These are phyloP conservation scores for Ceratocystis papillata DNA, from an alignment of 2,329 filamentous ascomycete genomes.

Conservation along the genomic window DNA sequence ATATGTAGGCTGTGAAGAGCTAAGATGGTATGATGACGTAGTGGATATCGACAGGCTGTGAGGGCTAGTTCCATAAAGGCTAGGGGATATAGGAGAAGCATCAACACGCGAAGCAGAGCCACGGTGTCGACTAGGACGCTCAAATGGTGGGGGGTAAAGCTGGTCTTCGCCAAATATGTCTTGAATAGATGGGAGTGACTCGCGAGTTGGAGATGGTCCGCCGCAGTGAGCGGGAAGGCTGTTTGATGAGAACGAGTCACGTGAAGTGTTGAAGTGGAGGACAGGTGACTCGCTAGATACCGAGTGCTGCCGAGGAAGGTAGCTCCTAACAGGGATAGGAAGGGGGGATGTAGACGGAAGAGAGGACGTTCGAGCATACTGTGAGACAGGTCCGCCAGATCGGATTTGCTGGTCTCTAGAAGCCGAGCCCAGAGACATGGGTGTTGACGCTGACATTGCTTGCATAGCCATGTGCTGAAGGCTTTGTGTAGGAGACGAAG, in stretches of 20 bases:
- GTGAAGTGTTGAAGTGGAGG: neutral
- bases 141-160: slow-evolving; percentile 5
- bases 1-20: slow-evolving; percentile 20
- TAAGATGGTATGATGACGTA: slow-evolving; percentile 20
- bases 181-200: slow-evolving; percentile 17
- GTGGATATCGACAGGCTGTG: slow-evolving; percentile 16
- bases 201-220: neutral
- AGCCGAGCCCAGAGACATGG: neutral
- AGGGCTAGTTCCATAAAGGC: slow-evolving; percentile 19
- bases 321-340: slow-evolving; percentile 11
- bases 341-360: slow-evolving; percentile 10
- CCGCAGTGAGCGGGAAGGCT: slow-evolving; percentile 13
- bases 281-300: slow-evolving; percentile 4
- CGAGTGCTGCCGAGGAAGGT: slow-evolving; percentile 12
- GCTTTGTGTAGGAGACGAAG: slow-evolving; percentile 10
- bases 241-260: slow-evolving; percentile 10
- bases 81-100: slow-evolving; percentile 17
- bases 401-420: slow-evolving; percentile 3
- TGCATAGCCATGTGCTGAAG: slow-evolving; percentile 18
- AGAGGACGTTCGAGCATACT: slow-evolving; percentile 16
- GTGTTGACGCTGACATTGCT: slow-evolving; percentile 18
- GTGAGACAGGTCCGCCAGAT: slow-evolving; percentile 1
- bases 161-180: slow-evolving; percentile 17
- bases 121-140: slow-evolving; percentile 7
- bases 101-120: slow-evolving; percentile 12